Base-by-base conservation (phyloP, 1,139 yeast species). In the Torulaspora globosa region DNA sequence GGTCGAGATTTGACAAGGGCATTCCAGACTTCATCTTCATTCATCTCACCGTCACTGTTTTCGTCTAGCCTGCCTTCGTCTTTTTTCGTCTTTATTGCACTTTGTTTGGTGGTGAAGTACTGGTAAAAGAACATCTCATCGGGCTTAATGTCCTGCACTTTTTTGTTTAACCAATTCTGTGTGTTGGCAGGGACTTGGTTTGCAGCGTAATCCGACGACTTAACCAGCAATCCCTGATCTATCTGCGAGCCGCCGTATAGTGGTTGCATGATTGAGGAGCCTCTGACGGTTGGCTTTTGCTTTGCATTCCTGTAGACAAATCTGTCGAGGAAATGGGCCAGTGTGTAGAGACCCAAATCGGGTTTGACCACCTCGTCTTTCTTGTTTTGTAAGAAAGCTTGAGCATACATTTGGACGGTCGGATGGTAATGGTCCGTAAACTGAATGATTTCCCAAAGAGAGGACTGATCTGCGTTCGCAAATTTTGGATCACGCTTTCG, bases 261-360 rank as follows among this genome's bases (percentile, higher is more conserved):
- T 41, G 98, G 97, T 72, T 92, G 98, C 97, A 94, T 94, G 65
- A 92, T 90, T 41, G 97, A 87, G 3, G 84, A 74, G 60, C 97
- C 97, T 63, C 86, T 83, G 29, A 83, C 72, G 14, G 67, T 59
- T 18, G 82, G 74, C 68, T 84, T 86, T 60, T 81, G 84, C 70
- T 87, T 88, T 43, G 97, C 89, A 64, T 89, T 89, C 69, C 87
- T 84, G 71, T 92, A 92, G 31, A 94, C 97, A 70, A 94, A 92
- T 66, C 96, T 79, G 68, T 92, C 97, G 70, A 92, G 75, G 77
- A 92, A 92, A 67, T 90, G 97, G 23, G 88, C 74, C 54, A 92
- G 73, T 0, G 96, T 82, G 68, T 82, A 92, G 52, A 94, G 76
- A 2, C 95, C 95, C 49, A 92, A 72, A 66, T 92, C 97, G 8